Evolutionary conservation across 345 rosid genomes (phyloP).

Genomic region (Arabis hirsuta): DNA sequence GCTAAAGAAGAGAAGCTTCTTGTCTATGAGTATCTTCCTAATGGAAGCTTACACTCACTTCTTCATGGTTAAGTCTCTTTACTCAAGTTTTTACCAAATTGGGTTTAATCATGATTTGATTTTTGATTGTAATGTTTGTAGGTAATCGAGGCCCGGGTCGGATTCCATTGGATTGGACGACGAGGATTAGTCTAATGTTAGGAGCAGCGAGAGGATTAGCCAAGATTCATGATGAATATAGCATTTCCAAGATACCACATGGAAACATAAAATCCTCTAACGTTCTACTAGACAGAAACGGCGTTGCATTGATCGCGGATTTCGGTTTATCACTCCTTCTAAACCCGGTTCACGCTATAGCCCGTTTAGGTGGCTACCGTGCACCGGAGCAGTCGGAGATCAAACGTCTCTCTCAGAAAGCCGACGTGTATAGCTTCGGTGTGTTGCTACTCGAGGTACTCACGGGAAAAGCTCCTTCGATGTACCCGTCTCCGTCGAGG

Average conservation of each 20-base stretch:
- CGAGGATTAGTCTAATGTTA: constrained; percentile 82
- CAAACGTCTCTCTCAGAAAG: constrained; percentile 79
- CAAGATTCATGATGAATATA: constrained; percentile 72
- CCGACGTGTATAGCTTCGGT: constrained; percentile 92
- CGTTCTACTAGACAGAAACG: constrained; percentile 84
- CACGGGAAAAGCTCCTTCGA: constrained; percentile 80
- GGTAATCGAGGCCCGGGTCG: constrained; percentile 89
- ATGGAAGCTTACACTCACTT: constrained; percentile 83
- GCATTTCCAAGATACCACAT: constrained; percentile 72
- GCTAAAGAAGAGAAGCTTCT: constrained; percentile 95
- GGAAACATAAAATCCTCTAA: constrained; percentile 88
- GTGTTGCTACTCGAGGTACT: constrained; percentile 83
- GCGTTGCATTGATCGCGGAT: constrained; percentile 81
- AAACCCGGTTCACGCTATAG: constrained; percentile 85
- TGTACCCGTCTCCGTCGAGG: constrained; percentile 71
- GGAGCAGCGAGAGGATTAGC: constrained; percentile 94
- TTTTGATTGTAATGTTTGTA: not conserved
- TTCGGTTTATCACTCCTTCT: constrained; percentile 84
- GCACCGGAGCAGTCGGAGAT: constrained; percentile 90
- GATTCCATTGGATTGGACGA: constrained; percentile 97
- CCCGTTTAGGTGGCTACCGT: constrained; percentile 87
- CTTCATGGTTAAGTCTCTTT: constrained; percentile 66
- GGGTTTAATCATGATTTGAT: constrained; percentile 7
- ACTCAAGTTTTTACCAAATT: not conserved
- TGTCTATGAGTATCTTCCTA: constrained; percentile 88